phyloP scores from a whole-genome alignment of 495 filamentous ascomycete genomes.

The Penicillium subrubescens region DNA sequence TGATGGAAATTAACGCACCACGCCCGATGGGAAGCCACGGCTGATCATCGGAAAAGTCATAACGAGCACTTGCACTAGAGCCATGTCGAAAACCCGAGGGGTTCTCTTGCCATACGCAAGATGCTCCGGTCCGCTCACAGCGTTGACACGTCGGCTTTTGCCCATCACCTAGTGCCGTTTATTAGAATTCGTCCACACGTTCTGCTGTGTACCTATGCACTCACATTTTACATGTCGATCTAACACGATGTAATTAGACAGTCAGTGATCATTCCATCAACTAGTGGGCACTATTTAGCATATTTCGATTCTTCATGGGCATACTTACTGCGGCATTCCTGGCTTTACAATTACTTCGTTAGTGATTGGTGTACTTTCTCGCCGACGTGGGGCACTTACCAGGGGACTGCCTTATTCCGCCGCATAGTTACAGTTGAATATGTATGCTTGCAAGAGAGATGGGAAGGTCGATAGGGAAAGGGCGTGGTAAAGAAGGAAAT shows the following conservation, averaged over 20 bases:
- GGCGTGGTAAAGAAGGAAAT: conserved; percentile 2
- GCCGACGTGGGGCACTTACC: conserved; percentile 20
- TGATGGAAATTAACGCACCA: conserved; percentile 11
- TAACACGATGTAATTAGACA: conserved; percentile 3
- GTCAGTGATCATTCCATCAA: background rate
- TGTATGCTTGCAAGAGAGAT: conserved; percentile 1
- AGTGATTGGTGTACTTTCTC: conserved; percentile 7
- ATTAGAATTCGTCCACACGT: background rate
- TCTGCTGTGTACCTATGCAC: background rate
- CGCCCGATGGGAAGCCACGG: conserved; percentile 21
- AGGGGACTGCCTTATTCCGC: conserved; percentile 22
- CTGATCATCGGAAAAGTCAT: conserved; percentile 27
- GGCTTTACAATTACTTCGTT: conserved; percentile 13
- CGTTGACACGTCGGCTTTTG: conserved; percentile 23
- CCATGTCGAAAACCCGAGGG: conserved; percentile 26
- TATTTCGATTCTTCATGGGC: background rate
- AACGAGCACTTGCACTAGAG: conserved; percentile 26
- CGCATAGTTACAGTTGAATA: conserved; percentile 9
- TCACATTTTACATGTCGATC: conserved; percentile 26
- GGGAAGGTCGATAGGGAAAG: background rate
- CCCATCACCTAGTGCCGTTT: conserved; percentile 17
- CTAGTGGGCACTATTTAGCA: background rate
- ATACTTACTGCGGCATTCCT: conserved; percentile 25
- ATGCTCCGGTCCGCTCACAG: conserved; percentile 19
- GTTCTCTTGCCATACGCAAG: conserved; percentile 22